These are phyloP conservation scores for Amaranthus cruentus DNA, from an alignment of 148 eudicot species.

Conservation along the genomic window DNA sequence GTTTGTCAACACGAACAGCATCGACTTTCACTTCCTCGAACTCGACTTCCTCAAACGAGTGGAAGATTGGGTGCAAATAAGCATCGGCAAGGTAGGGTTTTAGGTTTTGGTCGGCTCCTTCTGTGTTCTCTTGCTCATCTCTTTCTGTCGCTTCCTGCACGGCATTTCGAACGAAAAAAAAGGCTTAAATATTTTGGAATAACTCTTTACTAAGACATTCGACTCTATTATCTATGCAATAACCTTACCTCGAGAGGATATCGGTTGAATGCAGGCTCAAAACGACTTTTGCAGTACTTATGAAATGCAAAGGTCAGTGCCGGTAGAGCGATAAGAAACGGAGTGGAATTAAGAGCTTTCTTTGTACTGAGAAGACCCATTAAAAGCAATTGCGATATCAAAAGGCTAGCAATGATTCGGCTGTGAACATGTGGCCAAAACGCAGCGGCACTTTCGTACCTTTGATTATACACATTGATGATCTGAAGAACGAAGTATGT, in stretches of 20 bases:
- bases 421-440: slow-evolving; percentile 98
- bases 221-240: background rate
- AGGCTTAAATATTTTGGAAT: background rate
- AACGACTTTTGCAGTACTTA: slow-evolving; percentile 82
- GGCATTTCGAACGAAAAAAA: background rate
- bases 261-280: slow-evolving; percentile 83
- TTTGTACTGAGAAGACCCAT: slow-evolving; percentile 87
- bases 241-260: slow-evolving; percentile 83
- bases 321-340: slow-evolving; percentile 72
- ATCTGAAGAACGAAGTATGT: slow-evolving; percentile 39
- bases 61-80: slow-evolving; percentile 88
- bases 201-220: background rate
- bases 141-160: slow-evolving; percentile 87
- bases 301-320: slow-evolving; percentile 79
- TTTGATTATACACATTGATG: slow-evolving; percentile 86
- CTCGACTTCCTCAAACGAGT: slow-evolving; percentile 73
- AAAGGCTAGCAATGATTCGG: slow-evolving; percentile 81
- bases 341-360: slow-evolving; percentile 86
- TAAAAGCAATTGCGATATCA: slow-evolving; percentile 85
- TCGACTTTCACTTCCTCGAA: slow-evolving; percentile 52
- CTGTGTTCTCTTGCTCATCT: slow-evolving; percentile 53
- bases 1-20: slow-evolving; percentile 46
- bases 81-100: slow-evolving; percentile 67
- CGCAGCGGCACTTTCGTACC: slow-evolving; percentile 85
- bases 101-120: slow-evolving; percentile 47